These are phyloP conservation scores for Zygnema cylindricum DNA, from an alignment of 139 green algal genomes.

Conservation along the genomic window DNA sequence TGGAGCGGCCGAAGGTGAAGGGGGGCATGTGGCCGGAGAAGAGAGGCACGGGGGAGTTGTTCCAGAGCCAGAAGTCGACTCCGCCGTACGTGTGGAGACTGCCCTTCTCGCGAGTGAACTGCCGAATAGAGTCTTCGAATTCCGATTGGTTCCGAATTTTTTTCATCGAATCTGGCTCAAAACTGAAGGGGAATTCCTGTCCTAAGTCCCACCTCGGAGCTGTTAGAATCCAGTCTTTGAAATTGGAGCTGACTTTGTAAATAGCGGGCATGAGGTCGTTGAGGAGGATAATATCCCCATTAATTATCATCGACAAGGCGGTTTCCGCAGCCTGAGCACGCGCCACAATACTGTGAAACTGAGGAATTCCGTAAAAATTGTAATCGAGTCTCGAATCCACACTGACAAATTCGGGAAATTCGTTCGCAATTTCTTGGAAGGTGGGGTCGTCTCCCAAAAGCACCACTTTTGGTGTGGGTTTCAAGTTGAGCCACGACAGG, in stretches of 20 bases:
- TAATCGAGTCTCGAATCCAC: conserved; percentile 34
- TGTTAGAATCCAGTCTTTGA: conserved; percentile 39
- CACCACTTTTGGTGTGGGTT: conserved; percentile 13
- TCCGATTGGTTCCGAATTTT: background rate
- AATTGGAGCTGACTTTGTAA: conserved; percentile 19
- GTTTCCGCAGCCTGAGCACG: conserved; percentile 32
- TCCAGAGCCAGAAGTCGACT: conserved; percentile 46
- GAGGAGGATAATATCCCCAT: conserved; percentile 45
- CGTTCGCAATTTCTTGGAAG: conserved; percentile 13
- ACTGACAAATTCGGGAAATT: conserved; percentile 5
- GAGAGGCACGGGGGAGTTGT: conserved; percentile 40
- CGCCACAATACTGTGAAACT: conserved; percentile 44
- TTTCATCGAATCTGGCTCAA: conserved; percentile 9
- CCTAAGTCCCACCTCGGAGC: conserved; percentile 33
- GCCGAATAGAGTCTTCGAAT: conserved; percentile 17
- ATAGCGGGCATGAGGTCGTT: conserved; percentile 45
- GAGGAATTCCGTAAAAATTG: conserved; percentile 44
- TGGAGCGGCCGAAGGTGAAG: conserved; percentile 32
- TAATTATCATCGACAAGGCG: conserved; percentile 48
- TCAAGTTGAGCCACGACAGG: conserved; percentile 42
- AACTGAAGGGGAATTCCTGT: conserved; percentile 34
- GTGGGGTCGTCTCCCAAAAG: conserved; percentile 27
- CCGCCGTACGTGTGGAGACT: conserved; percentile 43
- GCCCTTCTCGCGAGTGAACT: background rate
- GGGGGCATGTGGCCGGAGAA: conserved; percentile 25